Percentiles rank a stretch among this genome's conserved stretches.
Conservation (phyloP, 1,284 basidiomycete species). For the Mycosarcoma maydis region DNA sequence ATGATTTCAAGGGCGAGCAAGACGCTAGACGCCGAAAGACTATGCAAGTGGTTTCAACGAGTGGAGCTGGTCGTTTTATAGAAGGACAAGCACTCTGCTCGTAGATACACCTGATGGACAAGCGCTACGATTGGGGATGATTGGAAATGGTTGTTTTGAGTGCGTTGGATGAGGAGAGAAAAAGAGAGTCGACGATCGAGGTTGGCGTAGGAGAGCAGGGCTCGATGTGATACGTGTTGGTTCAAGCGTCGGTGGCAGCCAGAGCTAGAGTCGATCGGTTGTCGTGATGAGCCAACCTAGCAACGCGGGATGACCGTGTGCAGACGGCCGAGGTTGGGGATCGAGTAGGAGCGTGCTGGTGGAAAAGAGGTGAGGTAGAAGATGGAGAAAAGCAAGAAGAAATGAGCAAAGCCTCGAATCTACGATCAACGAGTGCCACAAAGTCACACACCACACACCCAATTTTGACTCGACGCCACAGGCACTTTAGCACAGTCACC, state of each 20-base stretch:
- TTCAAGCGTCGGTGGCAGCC: slow-evolving; percentile 1
- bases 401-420: neutral
- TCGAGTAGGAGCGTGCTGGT: neutral
- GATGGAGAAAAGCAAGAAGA: neutral
- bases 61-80: no score
- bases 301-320: slow-evolving; percentile 18
- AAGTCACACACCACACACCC: neutral
- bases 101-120: no score
- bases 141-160: no score
- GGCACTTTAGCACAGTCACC: neutral
- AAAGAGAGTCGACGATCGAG: slow-evolving; percentile 1
- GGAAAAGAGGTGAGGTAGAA: slow-evolving; percentile 1
- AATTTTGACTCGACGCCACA: neutral
- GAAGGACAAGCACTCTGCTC: no score
- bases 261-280: slow-evolving; percentile 21
- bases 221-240: neutral
- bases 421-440: neutral
- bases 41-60: neutral
- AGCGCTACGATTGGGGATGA: no score
- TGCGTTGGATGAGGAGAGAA: neutral
- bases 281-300: slow-evolving; percentile 14
- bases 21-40: neutral
- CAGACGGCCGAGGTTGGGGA: no score
- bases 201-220: neutral
- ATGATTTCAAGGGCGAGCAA: slow-evolving; percentile 13